Evolutionary conservation across 768 basidiomycete genomes (phyloP), one percentile per base, ranked within the genome.

Genomic region (Crassisporium funariophilum): DNA sequence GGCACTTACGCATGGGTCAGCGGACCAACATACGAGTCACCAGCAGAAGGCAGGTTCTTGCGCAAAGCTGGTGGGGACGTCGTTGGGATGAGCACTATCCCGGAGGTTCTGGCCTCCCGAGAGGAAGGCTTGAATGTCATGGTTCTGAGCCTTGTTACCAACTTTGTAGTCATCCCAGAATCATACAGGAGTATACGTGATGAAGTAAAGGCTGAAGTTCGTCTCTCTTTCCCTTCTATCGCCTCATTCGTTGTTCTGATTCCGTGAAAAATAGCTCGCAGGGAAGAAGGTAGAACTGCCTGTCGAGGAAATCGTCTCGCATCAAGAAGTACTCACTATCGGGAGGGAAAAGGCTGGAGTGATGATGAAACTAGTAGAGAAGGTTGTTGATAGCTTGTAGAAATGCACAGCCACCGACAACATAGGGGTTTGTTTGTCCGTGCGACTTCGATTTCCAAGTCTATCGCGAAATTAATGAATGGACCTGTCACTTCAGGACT

Each of bases 1-100:
- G 92, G 93, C 0, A 82, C 79, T 2, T 95, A 95, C 55, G 91
- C 91, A 1, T 95, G 90, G 88, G 92, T 95, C 36, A 78, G 83
- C 22, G 92, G 93, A 0, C 92, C 93, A 11, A 88, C 90, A 6
- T 95, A 95, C 60, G 92, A 95, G 68, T 90, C 88, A 0, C 83
- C 87, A 2, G 91, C 90, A 0, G 92, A 95, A 56, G 92, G 91
- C 23, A 73, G 84, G 38, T 83, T 93, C 67, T 69, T 95, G 31
- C 71, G 86, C 12, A 66, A 69, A 6, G 82, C 81, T 0, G 92
- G 92, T 3, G 92, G 86, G 1, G 90, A 91, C 56, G 87, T 93
- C n/a, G 92, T 94, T 2, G 92, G 92, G 2, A 95, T 95, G 92
- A 91, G 88, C 55, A 95, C 93, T 0, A 80, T 94, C 12, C 92